phyloP scores from a whole-genome alignment of 2,329 filamentous ascomycete genomes.

The Xylariaceae sp. region DNA sequence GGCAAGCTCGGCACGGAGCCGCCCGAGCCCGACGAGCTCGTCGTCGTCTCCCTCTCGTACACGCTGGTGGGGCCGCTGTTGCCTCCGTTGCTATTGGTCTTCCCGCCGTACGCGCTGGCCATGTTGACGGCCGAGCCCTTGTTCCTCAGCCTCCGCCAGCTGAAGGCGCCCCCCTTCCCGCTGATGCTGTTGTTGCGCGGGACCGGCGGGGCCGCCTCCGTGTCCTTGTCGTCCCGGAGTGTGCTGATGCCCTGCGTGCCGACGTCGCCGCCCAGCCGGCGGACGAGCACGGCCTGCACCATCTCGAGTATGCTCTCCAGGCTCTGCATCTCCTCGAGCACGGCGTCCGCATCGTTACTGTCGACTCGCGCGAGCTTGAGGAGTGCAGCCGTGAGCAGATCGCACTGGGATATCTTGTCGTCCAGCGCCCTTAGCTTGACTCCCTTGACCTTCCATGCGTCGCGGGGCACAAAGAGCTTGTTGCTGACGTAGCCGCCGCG shows the following conservation, averaged over 20 bases:
- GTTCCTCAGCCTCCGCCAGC: slow-evolving; percentile 81
- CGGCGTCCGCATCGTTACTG: slow-evolving; percentile 81
- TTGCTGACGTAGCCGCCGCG: slow-evolving; percentile 87
- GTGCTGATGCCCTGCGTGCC: slow-evolving; percentile 59
- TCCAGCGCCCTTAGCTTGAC: slow-evolving; percentile 89
- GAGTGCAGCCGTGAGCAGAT: slow-evolving; percentile 81
- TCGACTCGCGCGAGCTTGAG: slow-evolving; percentile 78
- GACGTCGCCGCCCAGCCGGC: slow-evolving; percentile 89
- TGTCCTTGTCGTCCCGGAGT: slow-evolving; percentile 36
- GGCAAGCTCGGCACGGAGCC: slow-evolving; percentile 67
- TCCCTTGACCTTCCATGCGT: slow-evolving; percentile 89
- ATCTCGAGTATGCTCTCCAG: slow-evolving; percentile 82
- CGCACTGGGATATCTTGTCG: slow-evolving; percentile 89
- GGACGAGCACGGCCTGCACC: slow-evolving; percentile 65
- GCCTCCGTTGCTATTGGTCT: slow-evolving; percentile 28
- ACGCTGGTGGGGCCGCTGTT: slow-evolving; percentile 21
- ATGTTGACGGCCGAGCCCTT: slow-evolving; percentile 73
- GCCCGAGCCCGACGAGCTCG: slow-evolving; percentile 36
- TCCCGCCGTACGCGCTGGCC: slow-evolving; percentile 42
- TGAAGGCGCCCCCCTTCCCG: slow-evolving; percentile 73
- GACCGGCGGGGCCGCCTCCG: slow-evolving; percentile 27
- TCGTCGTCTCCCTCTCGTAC: slow-evolving; percentile 38
- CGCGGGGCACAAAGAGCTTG: slow-evolving; percentile 83
- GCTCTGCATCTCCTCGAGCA: slow-evolving; percentile 88
- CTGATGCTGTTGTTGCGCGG: slow-evolving; percentile 54